Base-by-base conservation (phyloP, 768 basidiomycete genomes). In the Naematelia aurantialba region DNA sequence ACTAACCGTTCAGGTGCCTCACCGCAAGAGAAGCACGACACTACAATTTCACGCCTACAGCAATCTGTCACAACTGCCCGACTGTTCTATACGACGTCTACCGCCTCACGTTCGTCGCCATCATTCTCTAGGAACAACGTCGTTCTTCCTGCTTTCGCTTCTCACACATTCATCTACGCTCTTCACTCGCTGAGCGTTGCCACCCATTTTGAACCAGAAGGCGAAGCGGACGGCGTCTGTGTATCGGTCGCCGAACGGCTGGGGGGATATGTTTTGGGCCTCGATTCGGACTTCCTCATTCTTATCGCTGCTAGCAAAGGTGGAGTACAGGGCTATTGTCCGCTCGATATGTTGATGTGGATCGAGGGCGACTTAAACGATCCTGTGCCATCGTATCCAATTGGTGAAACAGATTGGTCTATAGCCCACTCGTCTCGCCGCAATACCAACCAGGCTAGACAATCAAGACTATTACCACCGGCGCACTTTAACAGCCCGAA, bases 51-150 rank as follows among this genome's bases (percentile, higher is more conserved):
- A 4, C 66, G 78, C 2, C 51, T 70, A 8, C 29, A 68, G 19
- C 30, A 56, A 5, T 62, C 64, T 8, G 52, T 73, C 17, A 50
- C 62, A 19, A 55, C 67, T 22, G 62, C 70, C 25, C 68, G 60
- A 31, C 62, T 76, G 12, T 78, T 78, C 65, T 76, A 78, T 63
- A 69, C 73, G 11, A 76, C 76, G 5, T 76, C 76, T 2, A 56
- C 67, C 1, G 34, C 55, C 4, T 74, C 75, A 5, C 69, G 77
- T 11, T 77, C 76, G 14, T 56, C 59, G 11, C 68, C 67, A 5
- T 68, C 67, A n/a, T 72, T 73, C 59, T 67, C 65, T 1, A 52
- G 61, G 22, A 24, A 55, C 34, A 45, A 54, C 31, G 58, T 61
- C 22, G 60, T 78, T 50, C 61, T 78, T 0, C 76, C 78, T 5